Base-by-base conservation (phyloP, 495 filamentous ascomycete genomes). In the Acidiella bohemica region DNA sequence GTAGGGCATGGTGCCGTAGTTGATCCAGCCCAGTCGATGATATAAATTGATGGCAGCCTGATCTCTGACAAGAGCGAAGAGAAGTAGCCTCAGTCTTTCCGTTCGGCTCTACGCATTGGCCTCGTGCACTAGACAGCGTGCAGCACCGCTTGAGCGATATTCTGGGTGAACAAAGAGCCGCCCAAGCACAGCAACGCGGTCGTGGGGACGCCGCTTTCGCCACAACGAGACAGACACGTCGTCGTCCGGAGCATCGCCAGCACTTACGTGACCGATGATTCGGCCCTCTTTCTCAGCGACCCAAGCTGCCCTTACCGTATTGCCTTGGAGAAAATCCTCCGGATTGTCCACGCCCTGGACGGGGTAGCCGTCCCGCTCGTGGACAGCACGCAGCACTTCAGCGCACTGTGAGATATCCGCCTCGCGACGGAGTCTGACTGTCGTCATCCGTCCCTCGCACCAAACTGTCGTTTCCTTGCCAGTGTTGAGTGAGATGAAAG, bases 1-100 rank as follows among this genome's bases (percentile, higher is more conserved):
- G 27, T 35, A 42, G 6, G 32, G 17, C 24, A 16, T 16, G 9
- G 12, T 35, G 9, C 40, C 40, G 19, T 35, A 42, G 11, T 14
- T 5, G 21, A 2, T 27, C 40, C 40, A 42, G 32, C 30, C 30
- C n/a, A 35, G 40, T 19, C 24, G 30, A 11, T 24, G 14, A 27
- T 42, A 42, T 10, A 42, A 21, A 9, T 32, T 18, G 5, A 42
- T 42, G 16, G 40, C 40, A 11, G 3, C 32, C 24, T 36, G 40
- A 23, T 42, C 40, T 28, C 36, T 42, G 30, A 26, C 13, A 30
- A 42, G 23, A 4, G 40, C 40, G 21, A 35, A 42, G 12, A 42
- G 6, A 27, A 42, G 20, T 5, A 42, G 40, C 4, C 32, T 19
- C 1, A 25, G 2, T 2, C 22, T 3, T 10, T 2, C 24, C n/a